A percentile compares a stretch with the other conserved stretches of the same genome.
These are phyloP conservation scores for Blastocystis sp. DNA, from an alignment of 352 stramenopile species.

Conservation along the genomic window DNA sequence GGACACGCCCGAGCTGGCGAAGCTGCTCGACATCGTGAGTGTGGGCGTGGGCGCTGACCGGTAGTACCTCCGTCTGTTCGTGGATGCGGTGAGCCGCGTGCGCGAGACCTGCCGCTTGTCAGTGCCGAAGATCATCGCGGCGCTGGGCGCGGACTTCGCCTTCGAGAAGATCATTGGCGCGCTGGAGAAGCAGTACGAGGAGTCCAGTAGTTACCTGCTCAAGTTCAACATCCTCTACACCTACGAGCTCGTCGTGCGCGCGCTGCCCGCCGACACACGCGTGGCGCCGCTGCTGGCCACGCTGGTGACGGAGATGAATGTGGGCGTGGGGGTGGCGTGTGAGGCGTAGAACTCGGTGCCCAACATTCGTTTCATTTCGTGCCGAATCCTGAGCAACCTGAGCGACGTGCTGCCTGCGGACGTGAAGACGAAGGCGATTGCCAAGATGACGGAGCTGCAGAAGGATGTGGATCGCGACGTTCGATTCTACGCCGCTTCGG, in stretches of 20 bases:
- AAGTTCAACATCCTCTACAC: slow-evolving; percentile 61
- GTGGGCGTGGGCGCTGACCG: neutral
- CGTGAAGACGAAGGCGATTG: slow-evolving; percentile 13
- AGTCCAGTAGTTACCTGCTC: slow-evolving; percentile 45
- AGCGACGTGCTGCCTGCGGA: slow-evolving; percentile 19
- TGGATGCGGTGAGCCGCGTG: slow-evolving; percentile 56
- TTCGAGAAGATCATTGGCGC: slow-evolving; percentile 13
- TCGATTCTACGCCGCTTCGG: slow-evolving; percentile 30
- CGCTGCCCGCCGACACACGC: neutral
- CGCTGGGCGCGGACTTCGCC: slow-evolving; percentile 51
- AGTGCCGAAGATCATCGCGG: slow-evolving; percentile 8
- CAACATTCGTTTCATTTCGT: slow-evolving; percentile 61
- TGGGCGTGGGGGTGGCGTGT: neutral
- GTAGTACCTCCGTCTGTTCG: slow-evolving; percentile 62
- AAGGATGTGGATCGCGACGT: slow-evolving; percentile 62
- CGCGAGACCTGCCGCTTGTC: slow-evolving; percentile 51
- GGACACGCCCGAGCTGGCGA: slow-evolving; percentile 15
- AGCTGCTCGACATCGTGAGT: slow-evolving; percentile 42
- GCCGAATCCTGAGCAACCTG: slow-evolving; percentile 49
- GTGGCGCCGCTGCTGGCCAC: slow-evolving; percentile 1
- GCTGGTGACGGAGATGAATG: slow-evolving; percentile 38
- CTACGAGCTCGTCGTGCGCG: slow-evolving; percentile 20
- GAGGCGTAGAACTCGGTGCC: slow-evolving; percentile 24
- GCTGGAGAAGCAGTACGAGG: slow-evolving; percentile 24
- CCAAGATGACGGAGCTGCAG: slow-evolving; percentile 40